Conservation (phyloP, 1,139 yeast genomes). For the Sugiyamaella pinicola region DNA sequence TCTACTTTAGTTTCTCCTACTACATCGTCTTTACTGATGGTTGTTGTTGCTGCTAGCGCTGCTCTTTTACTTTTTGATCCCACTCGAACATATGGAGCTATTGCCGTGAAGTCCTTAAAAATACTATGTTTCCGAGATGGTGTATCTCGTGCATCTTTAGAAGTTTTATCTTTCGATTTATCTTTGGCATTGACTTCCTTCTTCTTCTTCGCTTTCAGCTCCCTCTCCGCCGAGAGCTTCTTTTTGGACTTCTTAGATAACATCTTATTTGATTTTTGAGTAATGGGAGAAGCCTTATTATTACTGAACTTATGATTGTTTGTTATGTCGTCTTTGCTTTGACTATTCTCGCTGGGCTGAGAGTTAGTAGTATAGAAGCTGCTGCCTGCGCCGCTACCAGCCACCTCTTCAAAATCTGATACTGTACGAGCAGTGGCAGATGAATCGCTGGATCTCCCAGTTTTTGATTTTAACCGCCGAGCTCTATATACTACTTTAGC, state of each 20-base stretch:
- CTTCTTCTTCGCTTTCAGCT: not conserved
- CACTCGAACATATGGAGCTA: not conserved
- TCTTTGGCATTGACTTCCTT: not conserved
- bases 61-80: not conserved
- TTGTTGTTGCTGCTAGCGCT: not conserved
- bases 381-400: constrained; percentile 4
- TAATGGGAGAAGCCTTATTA: not conserved
- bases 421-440: not conserved
- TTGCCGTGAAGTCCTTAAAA: not conserved
- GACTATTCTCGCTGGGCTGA: not conserved
- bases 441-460: constrained; percentile 3
- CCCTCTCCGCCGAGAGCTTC: not conserved
- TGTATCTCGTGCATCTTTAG: not conserved
- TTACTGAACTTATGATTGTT: not conserved
- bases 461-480: constrained; percentile 6
- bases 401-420: not conserved
- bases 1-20: too few species aligned
- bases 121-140: not conserved
- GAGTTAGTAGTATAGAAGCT: constrained; percentile 1
- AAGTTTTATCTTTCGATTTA: not conserved
- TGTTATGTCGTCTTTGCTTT: not conserved
- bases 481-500: constrained; percentile 23
- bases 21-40: not conserved
- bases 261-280: not conserved
- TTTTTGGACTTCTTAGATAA: not conserved